Base-by-base conservation (phyloP, 1,284 basidiomycete genomes). In the Heterobasidion occidentale region DNA sequence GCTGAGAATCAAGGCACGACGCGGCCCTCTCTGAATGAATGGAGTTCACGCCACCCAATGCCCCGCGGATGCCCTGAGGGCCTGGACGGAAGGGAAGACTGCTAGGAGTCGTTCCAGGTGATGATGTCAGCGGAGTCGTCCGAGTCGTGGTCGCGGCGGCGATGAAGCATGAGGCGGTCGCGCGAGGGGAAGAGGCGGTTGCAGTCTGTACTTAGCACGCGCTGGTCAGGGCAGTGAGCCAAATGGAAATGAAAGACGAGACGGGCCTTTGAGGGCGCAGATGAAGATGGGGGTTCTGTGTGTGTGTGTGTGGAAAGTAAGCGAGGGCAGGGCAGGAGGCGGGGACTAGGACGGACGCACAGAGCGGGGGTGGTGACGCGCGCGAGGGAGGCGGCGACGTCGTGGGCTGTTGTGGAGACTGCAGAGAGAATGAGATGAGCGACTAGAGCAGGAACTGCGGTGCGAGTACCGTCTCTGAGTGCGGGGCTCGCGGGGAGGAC, bases 111-210 rank as follows among this genome's bases (percentile, higher is more conserved):
- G 60, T 90, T 89, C 90, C 90, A 92, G n/a, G 83, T 90, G 59
- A 91, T 78, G 44, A 90, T 80, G 47, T 77, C 69, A 9, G 69
- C 68, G 2, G 77, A 74, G 45, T 84, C 81, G 19, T 82, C 79
- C 0, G 79, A 76, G 57, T 77, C 72, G 67, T 91, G 89, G 63
- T 89, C 88, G 52, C 84, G 80, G 64, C 83, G 87, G 53, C 88
- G 78, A 65, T 92, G 90, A 9, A 71, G 62, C 77, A 86, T 82
- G 1, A 91, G 69, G 7, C 83, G 77, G 17, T 89, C 87, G 46
- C 79, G 78, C 17, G 80, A 81, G 15, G 86, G 88, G 64, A 86
- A 90, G 46, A 92, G 72, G 44, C 86, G 81, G 66, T 79, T 78
- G 67, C 89, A 92, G 51, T 81, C 84, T 86, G 61, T 5, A 56